Evolutionary conservation across 495 filamentous ascomycete genomes (phyloP).

Genomic region (Penicillium cinerascens): DNA sequence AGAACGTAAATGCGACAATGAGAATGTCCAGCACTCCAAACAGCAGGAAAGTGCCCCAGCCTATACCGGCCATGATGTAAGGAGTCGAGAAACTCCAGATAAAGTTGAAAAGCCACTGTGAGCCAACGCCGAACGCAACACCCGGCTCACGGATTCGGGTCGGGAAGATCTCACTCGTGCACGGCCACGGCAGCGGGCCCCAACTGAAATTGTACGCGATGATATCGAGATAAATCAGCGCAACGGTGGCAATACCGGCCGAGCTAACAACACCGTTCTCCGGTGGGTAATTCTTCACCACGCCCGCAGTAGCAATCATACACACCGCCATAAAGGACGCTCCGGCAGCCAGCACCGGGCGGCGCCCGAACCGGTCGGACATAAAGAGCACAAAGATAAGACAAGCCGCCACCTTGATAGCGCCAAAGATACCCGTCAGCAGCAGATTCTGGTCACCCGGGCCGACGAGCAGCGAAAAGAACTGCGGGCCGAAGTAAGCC

Average conservation of each 20-base stretch:
- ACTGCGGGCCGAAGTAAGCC: conserved; percentile 52
- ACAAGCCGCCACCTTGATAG: conserved; percentile 49
- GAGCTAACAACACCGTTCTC: conserved; percentile 34
- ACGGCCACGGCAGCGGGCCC: conserved; percentile 39
- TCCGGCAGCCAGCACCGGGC: conserved; percentile 49
- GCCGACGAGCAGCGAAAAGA: conserved; percentile 53
- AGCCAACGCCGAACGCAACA: conserved; percentile 43
- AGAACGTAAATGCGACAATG: conserved; percentile 39
- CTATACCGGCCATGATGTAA: conserved; percentile 46
- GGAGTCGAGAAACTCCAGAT: conserved; percentile 51
- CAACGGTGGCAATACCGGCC: conserved; percentile 41
- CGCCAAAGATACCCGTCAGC: conserved; percentile 50
- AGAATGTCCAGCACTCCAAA: conserved; percentile 41
- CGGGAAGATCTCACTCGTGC: conserved; percentile 45
- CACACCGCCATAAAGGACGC: conserved; percentile 49
- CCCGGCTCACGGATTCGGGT: conserved; percentile 49
- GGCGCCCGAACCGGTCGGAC: conserved; percentile 55
- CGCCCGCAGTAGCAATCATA: conserved; percentile 53
- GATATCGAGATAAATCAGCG: conserved; percentile 50
- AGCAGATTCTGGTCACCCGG: conserved; percentile 37
- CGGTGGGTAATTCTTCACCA: conserved; percentile 50
- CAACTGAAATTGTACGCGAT: conserved; percentile 44
- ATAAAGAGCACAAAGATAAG: conserved; percentile 50
- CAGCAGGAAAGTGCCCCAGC: conserved; percentile 50
- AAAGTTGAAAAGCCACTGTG: conserved; percentile 55